Evolutionary conservation across 2,329 filamentous ascomycete genomes (phyloP).

Genomic region (Paecilomyces formosus): DNA sequence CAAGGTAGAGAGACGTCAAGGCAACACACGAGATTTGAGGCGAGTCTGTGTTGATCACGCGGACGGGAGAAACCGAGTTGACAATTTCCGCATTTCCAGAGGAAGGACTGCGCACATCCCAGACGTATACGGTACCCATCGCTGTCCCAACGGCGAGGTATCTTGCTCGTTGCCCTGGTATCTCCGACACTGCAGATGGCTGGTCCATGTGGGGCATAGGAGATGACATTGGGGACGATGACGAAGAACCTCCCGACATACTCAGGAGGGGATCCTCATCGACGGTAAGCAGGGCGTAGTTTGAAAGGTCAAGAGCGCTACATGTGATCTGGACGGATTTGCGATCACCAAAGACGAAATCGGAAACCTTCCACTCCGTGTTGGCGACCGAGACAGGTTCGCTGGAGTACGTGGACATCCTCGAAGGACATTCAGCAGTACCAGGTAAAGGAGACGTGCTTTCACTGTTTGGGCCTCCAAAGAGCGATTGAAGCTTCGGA

Average conservation of each 20-base stretch:
- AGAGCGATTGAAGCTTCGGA: constrained; percentile 36
- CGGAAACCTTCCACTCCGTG: constrained; percentile 61
- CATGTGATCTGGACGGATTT: constrained; percentile 59
- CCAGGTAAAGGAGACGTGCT: not conserved
- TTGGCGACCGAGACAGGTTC: constrained; percentile 28
- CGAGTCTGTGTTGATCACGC: constrained; percentile 82
- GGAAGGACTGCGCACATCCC: constrained; percentile 68
- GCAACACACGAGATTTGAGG: constrained; percentile 78
- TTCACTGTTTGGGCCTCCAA: constrained; percentile 36
- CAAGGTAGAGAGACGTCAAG: constrained; percentile 75
- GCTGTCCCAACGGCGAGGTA: constrained; percentile 76
- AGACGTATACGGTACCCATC: constrained; percentile 68
- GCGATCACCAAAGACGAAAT: constrained; percentile 54
- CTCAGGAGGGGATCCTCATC: constrained; percentile 70
- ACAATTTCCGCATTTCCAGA: constrained; percentile 47
- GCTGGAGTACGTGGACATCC: constrained; percentile 22
- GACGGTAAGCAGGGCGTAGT: constrained; percentile 60
- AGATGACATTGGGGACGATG: constrained; percentile 48
- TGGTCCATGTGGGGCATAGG: constrained; percentile 44
- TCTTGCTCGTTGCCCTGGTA: constrained; percentile 78
- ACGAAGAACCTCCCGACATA: constrained; percentile 47
- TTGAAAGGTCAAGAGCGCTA: constrained; percentile 66
- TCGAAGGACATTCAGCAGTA: constrained; percentile 12
- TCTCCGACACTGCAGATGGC: constrained; percentile 44
- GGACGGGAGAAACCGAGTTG: constrained; percentile 62